Conservation (phyloP, 176 grass and related monocot genomes). For the Rhynchospora tenuis region DNA sequence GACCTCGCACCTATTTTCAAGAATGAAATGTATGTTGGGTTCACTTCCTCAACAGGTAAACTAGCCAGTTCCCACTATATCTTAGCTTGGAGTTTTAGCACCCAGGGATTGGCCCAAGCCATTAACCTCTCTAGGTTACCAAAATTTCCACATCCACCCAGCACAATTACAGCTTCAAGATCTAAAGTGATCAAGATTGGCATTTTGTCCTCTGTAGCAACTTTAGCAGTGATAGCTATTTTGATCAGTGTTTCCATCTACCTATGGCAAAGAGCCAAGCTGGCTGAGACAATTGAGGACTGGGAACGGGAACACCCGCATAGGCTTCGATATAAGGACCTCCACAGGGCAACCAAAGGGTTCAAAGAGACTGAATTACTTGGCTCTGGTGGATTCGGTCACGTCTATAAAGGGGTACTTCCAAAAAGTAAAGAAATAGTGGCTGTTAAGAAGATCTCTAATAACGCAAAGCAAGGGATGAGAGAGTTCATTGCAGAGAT, state of each 20-base stretch:
- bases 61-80: constrained; percentile 36
- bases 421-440: constrained; percentile 12
- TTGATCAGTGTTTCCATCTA: constrained; percentile 6
- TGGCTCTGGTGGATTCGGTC: constrained; percentile 38
- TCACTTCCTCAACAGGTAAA: constrained; percentile 30
- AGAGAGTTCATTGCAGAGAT: constrained; percentile 48
- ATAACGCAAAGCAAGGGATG: constrained; percentile 35
- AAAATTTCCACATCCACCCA: not conserved
- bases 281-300: constrained; percentile 32
- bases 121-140: constrained; percentile 28
- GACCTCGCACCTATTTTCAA: constrained; percentile 27
- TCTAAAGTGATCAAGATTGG: constrained; percentile 10
- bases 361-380: constrained; percentile 37
- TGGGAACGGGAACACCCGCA: constrained; percentile 47
- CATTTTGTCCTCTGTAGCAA: constrained; percentile 6
- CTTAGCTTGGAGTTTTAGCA: constrained; percentile 43
- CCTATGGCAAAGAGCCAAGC: constrained; percentile 19
- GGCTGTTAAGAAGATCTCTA: constrained; percentile 42
- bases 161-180: constrained; percentile 16
- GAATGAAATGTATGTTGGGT: constrained; percentile 37
- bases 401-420: constrained; percentile 38
- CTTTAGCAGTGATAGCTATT: constrained; percentile 1
- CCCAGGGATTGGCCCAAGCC: constrained; percentile 5
- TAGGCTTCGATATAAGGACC: constrained; percentile 30
- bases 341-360: constrained; percentile 36